A percentile compares a stretch with the other conserved stretches of the same genome.
Evolutionary conservation across 129 eudicot genomes (phyloP).

Genomic region (Pulicaria dysenterica): DNA sequence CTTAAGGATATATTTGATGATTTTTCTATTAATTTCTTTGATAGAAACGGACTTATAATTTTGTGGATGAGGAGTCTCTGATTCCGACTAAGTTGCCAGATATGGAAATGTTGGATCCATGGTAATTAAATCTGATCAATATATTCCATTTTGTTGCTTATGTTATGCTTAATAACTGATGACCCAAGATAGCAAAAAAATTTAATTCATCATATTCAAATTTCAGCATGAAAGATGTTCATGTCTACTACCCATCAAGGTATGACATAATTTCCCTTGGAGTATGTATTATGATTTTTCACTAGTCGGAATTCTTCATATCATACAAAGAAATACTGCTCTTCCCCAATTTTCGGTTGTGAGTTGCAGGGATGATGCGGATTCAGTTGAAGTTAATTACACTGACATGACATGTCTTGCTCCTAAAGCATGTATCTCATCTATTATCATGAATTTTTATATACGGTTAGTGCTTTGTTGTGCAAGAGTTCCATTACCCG

Average conservation of each 20-base stretch:
- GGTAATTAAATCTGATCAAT: conserved; percentile 35
- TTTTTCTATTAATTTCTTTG: background rate
- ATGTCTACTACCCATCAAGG: conserved; percentile 85
- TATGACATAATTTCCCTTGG: conserved; percentile 30
- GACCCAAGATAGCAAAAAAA: conserved; percentile 6
- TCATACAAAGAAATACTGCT: conserved; percentile 5
- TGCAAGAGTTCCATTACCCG: background rate
- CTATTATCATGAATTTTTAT: conserved; percentile 86
- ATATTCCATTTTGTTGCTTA: conserved; percentile 5
- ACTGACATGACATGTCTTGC: conserved; percentile 75
- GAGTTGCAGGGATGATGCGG: conserved; percentile 73
- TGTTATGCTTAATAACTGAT: background rate
- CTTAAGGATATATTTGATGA: conserved; percentile 8
- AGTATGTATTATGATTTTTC: conserved; percentile 25
- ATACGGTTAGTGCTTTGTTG: conserved; percentile 56
- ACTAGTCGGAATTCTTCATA: conserved; percentile 6
- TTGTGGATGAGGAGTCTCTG: conserved; percentile 69
- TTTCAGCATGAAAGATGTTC: conserved; percentile 57
- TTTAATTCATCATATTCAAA: conserved; percentile 17
- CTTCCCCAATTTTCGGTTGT: conserved; percentile 7
- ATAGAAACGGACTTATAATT: conserved; percentile 46
- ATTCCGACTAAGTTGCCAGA: conserved; percentile 23
- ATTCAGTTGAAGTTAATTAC: conserved; percentile 58
- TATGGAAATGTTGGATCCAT: conserved; percentile 35
- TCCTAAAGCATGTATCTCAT: conserved; percentile 81